Evolutionary conservation across 2,329 filamentous ascomycete genomes (phyloP), one percentile per base, ranked within the genome.

Genomic region (Gaeumannomyces tritici): DNA sequence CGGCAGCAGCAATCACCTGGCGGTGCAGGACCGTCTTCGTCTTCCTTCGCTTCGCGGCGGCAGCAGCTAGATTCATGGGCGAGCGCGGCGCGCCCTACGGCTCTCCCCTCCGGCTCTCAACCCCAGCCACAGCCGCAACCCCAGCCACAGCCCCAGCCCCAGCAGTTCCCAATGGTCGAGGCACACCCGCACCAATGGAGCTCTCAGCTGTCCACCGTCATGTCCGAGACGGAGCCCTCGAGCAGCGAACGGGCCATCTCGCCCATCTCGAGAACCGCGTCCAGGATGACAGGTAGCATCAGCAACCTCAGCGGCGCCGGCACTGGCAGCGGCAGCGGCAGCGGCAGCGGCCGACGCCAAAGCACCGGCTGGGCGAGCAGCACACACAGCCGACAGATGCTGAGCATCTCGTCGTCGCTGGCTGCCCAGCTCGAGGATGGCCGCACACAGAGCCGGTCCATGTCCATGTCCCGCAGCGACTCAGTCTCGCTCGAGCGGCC

Each of bases 201-300:
- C 72, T 82, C 82, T 57, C 83, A 86, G 71, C 76, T 87, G 55
- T 88, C 85, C 54, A 86, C 84, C 57, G 84, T 88, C 64, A 76
- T 81, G 72, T 87, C 85, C 42, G 85, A 86, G 70, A 83, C 82
- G 69, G 85, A 88, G 65, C 77, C 73, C 56, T 77, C 73, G 47
- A 85, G 80, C 69, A 75, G 79, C 35, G 76, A 76, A 54, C 76
- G 73, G 51, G 75, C 72, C 27, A 81, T 77, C 65, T 74, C 77
- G 54, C 74, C 76, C 55, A 75, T 73, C 21, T 83, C 82, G 27
- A 78, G 79, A 15, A 76, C 80, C 12, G 75, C 78, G 61, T 82
- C 80, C 6, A 70, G 75, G 7, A 67, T 74, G 11, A 80, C 78
- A 28, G 71, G 71, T 26, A 70, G 73, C 47, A 77, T 76, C n/a